Evolutionary conservation across 1,139 yeast species (phyloP).

Genomic region (Pichia sp.): DNA sequence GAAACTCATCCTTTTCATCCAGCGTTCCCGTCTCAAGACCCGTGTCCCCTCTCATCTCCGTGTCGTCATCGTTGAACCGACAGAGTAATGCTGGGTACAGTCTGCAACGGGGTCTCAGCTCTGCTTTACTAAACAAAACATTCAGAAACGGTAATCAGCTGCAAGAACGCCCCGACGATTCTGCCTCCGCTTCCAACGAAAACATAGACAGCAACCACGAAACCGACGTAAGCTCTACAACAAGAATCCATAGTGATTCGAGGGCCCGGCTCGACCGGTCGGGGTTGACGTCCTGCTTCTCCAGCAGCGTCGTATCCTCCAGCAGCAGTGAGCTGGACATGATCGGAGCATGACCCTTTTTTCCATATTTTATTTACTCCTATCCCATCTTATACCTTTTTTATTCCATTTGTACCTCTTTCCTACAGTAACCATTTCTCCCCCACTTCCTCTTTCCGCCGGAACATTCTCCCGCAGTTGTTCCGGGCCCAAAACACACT

Average conservation of each 20-base stretch:
- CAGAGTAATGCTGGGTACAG: background rate
- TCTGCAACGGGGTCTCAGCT: background rate
- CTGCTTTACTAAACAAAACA: slow-evolving; percentile 2
- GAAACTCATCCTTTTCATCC: background rate
- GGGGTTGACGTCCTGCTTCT: background rate
- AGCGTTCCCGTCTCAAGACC: slow-evolving; percentile 1
- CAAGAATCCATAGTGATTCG: background rate
- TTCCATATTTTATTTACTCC: background rate
- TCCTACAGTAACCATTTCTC: background rate
- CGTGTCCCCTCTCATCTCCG: background rate
- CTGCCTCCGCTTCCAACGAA: too few species aligned
- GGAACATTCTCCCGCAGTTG: too few species aligned
- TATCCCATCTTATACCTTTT: background rate
- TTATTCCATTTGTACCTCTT: too few species aligned
- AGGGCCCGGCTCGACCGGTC: background rate
- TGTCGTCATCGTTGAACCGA: background rate
- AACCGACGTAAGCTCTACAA: background rate
- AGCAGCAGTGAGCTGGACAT: slow-evolving; percentile 3
- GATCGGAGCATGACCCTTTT: background rate
- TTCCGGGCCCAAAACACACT: too few species aligned
- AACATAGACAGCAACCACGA: background rate
- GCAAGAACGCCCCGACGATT: too few species aligned
- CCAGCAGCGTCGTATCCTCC: background rate
- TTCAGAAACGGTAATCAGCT: too few species aligned
- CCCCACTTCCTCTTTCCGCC: too few species aligned